Evolutionary conservation across 257 asterid species (phyloP), one percentile per base, ranked within the genome.

Genomic region (Ballota nigra): DNA sequence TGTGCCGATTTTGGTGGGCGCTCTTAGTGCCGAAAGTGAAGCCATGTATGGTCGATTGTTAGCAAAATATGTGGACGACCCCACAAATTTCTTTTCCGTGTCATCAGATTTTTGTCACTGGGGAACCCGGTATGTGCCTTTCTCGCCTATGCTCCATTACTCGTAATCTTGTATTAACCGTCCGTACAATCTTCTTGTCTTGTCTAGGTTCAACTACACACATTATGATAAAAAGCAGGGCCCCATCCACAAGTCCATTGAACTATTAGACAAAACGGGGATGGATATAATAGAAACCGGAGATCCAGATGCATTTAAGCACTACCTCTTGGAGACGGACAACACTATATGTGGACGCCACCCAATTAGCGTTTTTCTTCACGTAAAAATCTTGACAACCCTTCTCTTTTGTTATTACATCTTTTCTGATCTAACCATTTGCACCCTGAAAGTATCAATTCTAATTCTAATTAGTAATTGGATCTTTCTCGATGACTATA

Each of bases 91-190:
- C 91, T 94, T 94, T 70, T 94, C 97, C 0, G 93, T 94, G 58
- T 94, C 99, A 69, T 91, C 99, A 8, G 99, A 94, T 79, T 94
- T 94, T 80, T 94, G 99, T 87, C 99, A 94, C 77, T 94, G 99
- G 99, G 99, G 99, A 52, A 81, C 98, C 49, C 85, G 99, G 99
- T 91, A 89, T 71, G 65, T 61, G 60, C 15, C 13, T 19, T 19
- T 53, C 60, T 53, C 2, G 29, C 5, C 60, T 53, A 53, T 7
- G 24, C 24, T 19, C 57, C 57, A 20, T 19, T 15, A 18, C 22
- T 47, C 11, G 20, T 36, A n/a, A 23, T 13, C 55, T 56, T 26
- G 11, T 29, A 19, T 56, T 47, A 47, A 47, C 22, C 16, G 10
- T 67, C 18, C 22, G 9, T 43, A 6, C 64, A 56, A 22, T 34